Conservation (phyloP, 2,329 filamentous ascomycete species). For the Arachnomyces sp. region DNA sequence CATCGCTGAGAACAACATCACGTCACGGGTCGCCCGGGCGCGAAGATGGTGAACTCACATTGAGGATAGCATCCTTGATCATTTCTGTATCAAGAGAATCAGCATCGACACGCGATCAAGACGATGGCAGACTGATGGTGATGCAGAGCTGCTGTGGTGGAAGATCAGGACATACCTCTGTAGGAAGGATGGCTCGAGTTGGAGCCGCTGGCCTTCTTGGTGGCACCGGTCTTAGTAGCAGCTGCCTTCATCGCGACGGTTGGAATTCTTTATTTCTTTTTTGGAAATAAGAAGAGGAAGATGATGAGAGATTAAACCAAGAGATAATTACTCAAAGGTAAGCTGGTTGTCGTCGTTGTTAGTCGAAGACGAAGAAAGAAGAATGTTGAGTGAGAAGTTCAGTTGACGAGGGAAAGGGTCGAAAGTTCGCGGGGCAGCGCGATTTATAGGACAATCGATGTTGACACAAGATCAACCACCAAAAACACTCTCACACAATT, state of each 20-base stretch:
- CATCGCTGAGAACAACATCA: constrained; percentile 25
- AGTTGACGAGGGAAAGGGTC: constrained; percentile 28
- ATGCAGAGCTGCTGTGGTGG: constrained; percentile 37
- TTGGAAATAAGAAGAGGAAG: constrained; percentile 12
- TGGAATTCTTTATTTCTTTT: constrained; percentile 8
- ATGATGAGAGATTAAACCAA: constrained; percentile 10
- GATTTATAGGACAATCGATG: constrained; percentile 35
- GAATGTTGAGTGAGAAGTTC: constrained; percentile 23
- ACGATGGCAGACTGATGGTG: constrained; percentile 25
- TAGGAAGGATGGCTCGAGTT: constrained; percentile 55
- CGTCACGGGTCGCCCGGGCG: constrained; percentile 36
- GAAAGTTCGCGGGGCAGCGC: constrained; percentile 32
- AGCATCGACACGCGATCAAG: constrained; percentile 47
- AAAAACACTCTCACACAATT: constrained; percentile 2
- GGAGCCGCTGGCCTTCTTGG: constrained; percentile 52
- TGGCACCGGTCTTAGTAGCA: constrained; percentile 52
- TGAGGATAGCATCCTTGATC: constrained; percentile 64
- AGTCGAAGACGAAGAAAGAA: constrained; percentile 12
- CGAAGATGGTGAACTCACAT: constrained; percentile 52
- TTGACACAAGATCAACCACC: constrained; percentile 34
- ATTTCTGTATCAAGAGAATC: constrained; percentile 51
- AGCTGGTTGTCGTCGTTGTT: constrained; percentile 9
- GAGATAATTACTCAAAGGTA: constrained; percentile 1
- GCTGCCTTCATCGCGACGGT: constrained; percentile 50
- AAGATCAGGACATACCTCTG: constrained; percentile 51